These are phyloP conservation scores for Tylopilus felleus DNA, from an alignment of 768 basidiomycete species.

Conservation along the genomic window DNA sequence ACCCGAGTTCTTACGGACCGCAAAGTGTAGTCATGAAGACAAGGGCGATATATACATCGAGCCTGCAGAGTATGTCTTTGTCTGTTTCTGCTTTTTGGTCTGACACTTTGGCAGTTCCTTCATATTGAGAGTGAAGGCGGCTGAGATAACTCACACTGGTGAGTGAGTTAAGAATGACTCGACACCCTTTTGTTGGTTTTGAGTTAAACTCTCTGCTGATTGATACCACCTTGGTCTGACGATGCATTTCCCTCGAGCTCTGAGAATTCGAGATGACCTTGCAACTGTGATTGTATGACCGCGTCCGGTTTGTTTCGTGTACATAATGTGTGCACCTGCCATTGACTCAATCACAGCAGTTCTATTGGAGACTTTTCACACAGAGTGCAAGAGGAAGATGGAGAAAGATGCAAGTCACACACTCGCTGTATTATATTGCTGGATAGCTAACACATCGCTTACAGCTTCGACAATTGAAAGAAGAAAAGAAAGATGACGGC, in stretches of 20 bases:
- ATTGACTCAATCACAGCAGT: slow-evolving; percentile 34
- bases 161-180: slow-evolving; percentile 38
- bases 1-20: slow-evolving; percentile 64
- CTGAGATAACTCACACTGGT: slow-evolving; percentile 80
- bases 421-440: neutral
- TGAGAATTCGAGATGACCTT: slow-evolving; percentile 77
- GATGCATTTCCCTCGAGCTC: slow-evolving; percentile 90
- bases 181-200: no score
- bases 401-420: slow-evolving; percentile 54
- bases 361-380: slow-evolving; percentile 55
- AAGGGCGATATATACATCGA: slow-evolving; percentile 90
- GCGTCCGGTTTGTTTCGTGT: slow-evolving; percentile 49
- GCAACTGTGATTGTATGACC: slow-evolving; percentile 66
- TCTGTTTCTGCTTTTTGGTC: neutral
- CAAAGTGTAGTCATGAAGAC: slow-evolving; percentile 65
- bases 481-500: slow-evolving; percentile 26
- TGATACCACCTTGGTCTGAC: slow-evolving; percentile 84
- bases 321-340: neutral
- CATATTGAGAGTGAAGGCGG: slow-evolving; percentile 89
- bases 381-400: slow-evolving; percentile 73
- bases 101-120: slow-evolving; percentile 64
- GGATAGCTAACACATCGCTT: neutral
- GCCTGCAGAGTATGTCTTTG: slow-evolving; percentile 68
- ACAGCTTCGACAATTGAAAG: slow-evolving; percentile 33
- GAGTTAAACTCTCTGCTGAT: slow-evolving; percentile 40